phyloP scores from a whole-genome alignment of 768 basidiomycete genomes.

The Amanita fuliginea region DNA sequence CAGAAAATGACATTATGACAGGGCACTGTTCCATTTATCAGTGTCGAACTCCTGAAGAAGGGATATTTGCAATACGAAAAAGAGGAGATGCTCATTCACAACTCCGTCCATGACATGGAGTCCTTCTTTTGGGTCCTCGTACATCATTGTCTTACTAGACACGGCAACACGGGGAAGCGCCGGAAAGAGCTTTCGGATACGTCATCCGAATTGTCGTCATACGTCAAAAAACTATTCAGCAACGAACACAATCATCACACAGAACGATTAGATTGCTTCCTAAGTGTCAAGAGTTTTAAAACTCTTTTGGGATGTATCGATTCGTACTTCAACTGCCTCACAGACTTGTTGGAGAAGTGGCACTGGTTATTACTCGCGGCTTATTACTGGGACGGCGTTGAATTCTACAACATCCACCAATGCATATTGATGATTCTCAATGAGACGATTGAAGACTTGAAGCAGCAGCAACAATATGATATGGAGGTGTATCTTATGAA shows the following conservation, averaged over 20 bases:
- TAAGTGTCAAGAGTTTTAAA: neutral
- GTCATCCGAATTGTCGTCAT: neutral
- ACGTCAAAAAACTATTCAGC: neutral
- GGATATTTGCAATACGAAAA: neutral
- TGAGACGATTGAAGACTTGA: neutral
- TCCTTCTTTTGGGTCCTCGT: conserved; percentile 14
- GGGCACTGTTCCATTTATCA: neutral
- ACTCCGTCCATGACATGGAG: conserved; percentile 12
- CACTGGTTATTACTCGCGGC: neutral
- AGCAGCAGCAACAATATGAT: neutral
- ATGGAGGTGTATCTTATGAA: too few relatives aligned
- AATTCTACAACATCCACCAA: neutral
- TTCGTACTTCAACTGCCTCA: neutral
- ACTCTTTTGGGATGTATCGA: neutral
- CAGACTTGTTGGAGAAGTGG: neutral
- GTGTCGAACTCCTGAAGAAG: neutral
- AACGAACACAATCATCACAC: too few relatives aligned
- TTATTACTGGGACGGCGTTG: neutral
- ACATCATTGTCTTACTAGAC: conserved; percentile 10
- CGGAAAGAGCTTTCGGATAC: neutral
- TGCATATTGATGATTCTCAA: neutral
- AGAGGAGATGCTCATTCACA: neutral
- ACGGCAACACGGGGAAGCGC: conserved; percentile 8
- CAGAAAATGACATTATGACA: neutral
- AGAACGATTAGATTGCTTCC: too few relatives aligned